Percentiles rank a stretch among this genome's conserved stretches.
Evolutionary conservation across 2,329 filamentous ascomycete species (phyloP).

Genomic region (Helotiales sp.): DNA sequence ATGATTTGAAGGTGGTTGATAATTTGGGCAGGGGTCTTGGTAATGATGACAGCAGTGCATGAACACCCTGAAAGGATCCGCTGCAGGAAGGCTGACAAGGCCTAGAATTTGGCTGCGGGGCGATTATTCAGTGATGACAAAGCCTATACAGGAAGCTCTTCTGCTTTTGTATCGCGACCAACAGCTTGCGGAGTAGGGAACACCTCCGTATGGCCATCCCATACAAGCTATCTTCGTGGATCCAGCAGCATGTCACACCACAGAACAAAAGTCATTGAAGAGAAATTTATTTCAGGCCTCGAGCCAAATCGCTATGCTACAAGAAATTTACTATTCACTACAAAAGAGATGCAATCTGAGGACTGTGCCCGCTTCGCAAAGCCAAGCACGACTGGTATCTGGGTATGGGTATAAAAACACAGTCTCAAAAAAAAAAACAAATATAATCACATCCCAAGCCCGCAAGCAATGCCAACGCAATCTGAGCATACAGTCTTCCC

Average conservation of each 20-base stretch:
- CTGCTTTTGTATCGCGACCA: no score
- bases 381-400: no score
- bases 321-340: constrained; percentile 11
- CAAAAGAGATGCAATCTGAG: constrained; percentile 26
- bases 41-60: constrained; percentile 23
- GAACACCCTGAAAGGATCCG: not conserved
- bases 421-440: not conserved
- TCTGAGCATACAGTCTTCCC: not conserved
- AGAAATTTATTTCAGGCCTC: no score
- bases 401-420: constrained; percentile 29
- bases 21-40: constrained; percentile 14
- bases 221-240: no score
- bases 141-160: not conserved
- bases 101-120: constrained; percentile 1
- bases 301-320: constrained; percentile 11
- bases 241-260: no score
- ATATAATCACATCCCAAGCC: constrained; percentile 5
- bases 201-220: no score
- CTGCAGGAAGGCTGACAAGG: constrained; percentile 6
- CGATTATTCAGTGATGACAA: constrained; percentile 16
- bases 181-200: no score
- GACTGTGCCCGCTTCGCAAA: constrained; percentile 13
- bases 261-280: no score
- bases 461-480: constrained; percentile 16
- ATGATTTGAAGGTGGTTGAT: constrained; percentile 8